These are phyloP conservation scores for sorghum (Sorghum bicolor) DNA, from an alignment of 176 grass and related monocot species.

Conservation along the genomic window DNA sequence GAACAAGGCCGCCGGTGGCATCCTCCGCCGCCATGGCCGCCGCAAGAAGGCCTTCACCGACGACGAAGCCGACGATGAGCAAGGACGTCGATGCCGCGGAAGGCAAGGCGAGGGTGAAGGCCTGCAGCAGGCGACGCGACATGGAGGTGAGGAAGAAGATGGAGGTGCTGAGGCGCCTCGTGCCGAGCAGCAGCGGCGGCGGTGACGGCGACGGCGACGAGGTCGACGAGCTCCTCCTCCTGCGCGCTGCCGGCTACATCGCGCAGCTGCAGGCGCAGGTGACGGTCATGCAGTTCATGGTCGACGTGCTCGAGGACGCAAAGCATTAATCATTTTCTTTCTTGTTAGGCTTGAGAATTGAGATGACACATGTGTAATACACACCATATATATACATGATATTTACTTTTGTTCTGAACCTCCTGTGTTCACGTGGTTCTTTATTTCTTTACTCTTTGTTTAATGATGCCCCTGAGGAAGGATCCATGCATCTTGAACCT, in stretches of 20 bases:
- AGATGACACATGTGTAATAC: not conserved
- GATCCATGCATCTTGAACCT: not conserved
- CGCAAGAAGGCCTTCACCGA: not conserved
- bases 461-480: not conserved
- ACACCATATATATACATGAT: not conserved
- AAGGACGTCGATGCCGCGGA: not conserved
- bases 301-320: conserved; percentile 36
- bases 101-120: not conserved
- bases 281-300: conserved; percentile 47
- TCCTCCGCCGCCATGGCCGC: not conserved
- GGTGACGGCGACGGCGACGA: conserved; percentile 2
- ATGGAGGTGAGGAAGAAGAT: conserved; percentile 37
- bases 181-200: conserved; percentile 8
- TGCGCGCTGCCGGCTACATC: conserved; percentile 45
- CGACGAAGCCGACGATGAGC: not conserved
- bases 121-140: not conserved
- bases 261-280: conserved; percentile 45
- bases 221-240: conserved; percentile 39
- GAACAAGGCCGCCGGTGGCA: too few relatives aligned
- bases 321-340: not conserved
- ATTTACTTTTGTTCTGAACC: not conserved
- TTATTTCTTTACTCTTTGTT: not conserved
- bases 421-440: not conserved
- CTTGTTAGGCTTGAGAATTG: not conserved
- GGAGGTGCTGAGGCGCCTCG: conserved; percentile 41